phyloP scores from a whole-genome alignment of 257 asterid species.

The Rehmannia glutinosa region DNA sequence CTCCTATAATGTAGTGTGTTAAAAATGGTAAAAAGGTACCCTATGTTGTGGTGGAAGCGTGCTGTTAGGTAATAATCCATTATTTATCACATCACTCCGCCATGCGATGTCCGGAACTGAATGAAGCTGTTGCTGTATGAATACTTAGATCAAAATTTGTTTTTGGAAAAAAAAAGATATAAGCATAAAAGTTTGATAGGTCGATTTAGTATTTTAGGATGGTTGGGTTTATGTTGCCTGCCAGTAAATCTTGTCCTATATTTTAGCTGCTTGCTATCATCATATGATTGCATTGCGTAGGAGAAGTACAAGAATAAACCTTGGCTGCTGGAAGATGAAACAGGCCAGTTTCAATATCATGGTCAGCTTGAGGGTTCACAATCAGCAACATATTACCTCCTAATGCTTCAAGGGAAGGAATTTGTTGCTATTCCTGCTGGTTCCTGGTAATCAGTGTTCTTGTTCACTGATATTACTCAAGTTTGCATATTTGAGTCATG shows the following conservation, averaged over 20 bases:
- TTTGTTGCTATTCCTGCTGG: conserved; percentile 97
- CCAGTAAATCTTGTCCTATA: not conserved
- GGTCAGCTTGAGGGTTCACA: conserved; percentile 95
- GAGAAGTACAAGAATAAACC: conserved; percentile 95
- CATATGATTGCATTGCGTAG: conserved; percentile 38
- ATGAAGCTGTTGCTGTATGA: conserved; percentile 1
- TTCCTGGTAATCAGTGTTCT: conserved; percentile 62
- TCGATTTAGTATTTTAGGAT: not conserved
- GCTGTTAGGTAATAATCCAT: not conserved
- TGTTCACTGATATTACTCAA: not conserved
- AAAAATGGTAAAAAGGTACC: too few relatives aligned
- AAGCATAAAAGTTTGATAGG: not conserved
- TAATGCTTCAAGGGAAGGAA: conserved; percentile 93
- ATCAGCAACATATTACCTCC: conserved; percentile 90
- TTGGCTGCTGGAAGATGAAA: conserved; percentile 97
- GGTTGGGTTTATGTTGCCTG: conserved; percentile 8
- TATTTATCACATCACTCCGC: conserved; percentile 5
- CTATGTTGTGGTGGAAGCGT: too few relatives aligned
- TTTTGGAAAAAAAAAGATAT: not conserved
- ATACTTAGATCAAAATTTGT: not conserved
- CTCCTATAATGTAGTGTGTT: too few relatives aligned
- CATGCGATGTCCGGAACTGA: not conserved
- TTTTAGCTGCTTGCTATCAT: conserved; percentile 11
- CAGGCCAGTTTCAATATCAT: conserved; percentile 82
- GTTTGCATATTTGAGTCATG: conserved; percentile 3